Evolutionary conservation across 2,329 filamentous ascomycete genomes (phyloP), one percentile per base, ranked within the genome.

Genomic region (Alternaria triticina): DNA sequence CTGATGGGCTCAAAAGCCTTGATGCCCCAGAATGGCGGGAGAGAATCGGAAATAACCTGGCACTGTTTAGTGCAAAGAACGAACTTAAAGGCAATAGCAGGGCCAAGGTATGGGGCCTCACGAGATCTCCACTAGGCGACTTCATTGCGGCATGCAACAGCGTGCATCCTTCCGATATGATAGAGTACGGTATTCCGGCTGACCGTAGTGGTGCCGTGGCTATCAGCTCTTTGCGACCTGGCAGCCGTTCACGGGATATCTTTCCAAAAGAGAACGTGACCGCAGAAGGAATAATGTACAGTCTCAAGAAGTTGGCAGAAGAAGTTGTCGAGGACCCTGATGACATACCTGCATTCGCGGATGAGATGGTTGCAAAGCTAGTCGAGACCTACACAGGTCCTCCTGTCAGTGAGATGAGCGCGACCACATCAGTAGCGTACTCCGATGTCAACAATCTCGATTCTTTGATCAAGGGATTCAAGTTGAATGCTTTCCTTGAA

Each of bases 141-240:
- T 81, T 83, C 23, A 73, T 83, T 13, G 86, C 85, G 6, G 80
- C 81, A 4, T 85, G 83, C 59, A 79, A 84, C 50, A 86, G 84
- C 3, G 69, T 86, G 27, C 86, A 89, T 70, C 87, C 87, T 0
- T 85, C 82, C 5, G 84, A 88, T 70, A 84, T 86, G 78, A 78
- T 88, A 13, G 85, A 89, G 63, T 89, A 89, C 70, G 81, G 82
- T 1, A 84, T 84, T 7, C 74, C 80, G 8, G 80, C 82, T 4
- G 81, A 84, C 25, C 82, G 86, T 57, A 74, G 76, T n/a, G 74
- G 78, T 1, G 79, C 72, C 0, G 67, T 86, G 28, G 68, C 59
- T n/a, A 67, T 80, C 11, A 77, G 67, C 55, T 69, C 66, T 3
- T 28, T 77, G 15, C 61, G 55, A 20, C 63, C 62, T n/a, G 69